Evolutionary conservation across 305 asterid genomes (phyloP), one percentile per base, ranked within the genome.

Genomic region (Solanum aculeatissimum): DNA sequence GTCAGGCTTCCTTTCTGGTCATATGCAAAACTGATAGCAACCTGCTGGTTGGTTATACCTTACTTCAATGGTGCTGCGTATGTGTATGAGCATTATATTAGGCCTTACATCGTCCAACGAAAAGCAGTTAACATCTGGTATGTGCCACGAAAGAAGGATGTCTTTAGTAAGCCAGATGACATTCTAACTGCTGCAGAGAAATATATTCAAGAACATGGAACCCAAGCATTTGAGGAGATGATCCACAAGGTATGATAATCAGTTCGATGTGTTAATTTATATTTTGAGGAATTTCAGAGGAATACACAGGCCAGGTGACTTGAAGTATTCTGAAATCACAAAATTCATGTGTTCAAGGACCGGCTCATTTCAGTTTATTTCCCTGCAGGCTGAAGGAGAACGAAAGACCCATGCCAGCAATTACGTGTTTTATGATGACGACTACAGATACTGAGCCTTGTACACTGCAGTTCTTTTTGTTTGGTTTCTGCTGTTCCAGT

Each of bases 21-120:
- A 21, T 96, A 96, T 70, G 90, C 89, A 43, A 96, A 96, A 90
- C 92, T 96, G 87, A 91, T 96, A 13, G 88, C 93, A 75, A 96
- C 98, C 66, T 95, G 98, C 91, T 96, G 99, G 99, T 89, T 96
- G 89, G 98, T 96, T 82, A 93, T 96, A 80, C 99, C 99, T 1
- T 92, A 95, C 90, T 96, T 96, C 92, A 95, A 93, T 72, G 99
- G 98, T 83, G 98, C 98, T 79, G 98, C 99, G 10, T 94, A 90
- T 57, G 98, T 96, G 8, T 96, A 96, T 40, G 97, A 96, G 83
- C 95, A 95, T 65, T 96, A 84, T 53, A 95, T 96, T 21, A 90
- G 99, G 90, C 98, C 99, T 63, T 91, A 94, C 84, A 86, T 95
- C 14, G 95, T 96, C 53, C 93, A 93, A n/a, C 88, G 98, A 12